Conservation (phyloP, 306 rosid species). For the Cucurbita ficifolia region DNA sequence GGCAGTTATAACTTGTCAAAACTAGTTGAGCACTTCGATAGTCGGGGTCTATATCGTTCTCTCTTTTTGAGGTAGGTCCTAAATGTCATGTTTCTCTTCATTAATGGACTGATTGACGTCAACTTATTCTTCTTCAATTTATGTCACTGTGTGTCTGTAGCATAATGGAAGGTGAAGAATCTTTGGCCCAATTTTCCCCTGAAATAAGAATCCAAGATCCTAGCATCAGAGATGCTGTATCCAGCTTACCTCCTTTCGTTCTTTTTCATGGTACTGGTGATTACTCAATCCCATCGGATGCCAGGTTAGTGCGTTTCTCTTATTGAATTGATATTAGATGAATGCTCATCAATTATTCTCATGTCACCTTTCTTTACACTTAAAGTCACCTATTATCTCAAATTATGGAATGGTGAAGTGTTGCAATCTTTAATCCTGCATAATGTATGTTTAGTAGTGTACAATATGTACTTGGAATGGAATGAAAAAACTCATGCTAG, state of each 20-base stretch:
- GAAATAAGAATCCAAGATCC: constrained; percentile 55
- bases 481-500: not conserved
- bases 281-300: constrained; percentile 66
- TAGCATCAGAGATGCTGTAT: constrained; percentile 25
- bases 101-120: not conserved
- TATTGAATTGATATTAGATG: not conserved
- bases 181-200: constrained; percentile 58
- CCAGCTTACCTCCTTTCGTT: constrained; percentile 50
- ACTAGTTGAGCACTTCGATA: constrained; percentile 71
- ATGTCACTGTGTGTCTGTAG: constrained; percentile 20
- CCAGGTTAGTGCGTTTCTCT: constrained; percentile 46
- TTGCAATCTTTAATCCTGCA: not conserved
- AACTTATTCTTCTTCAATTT: not conserved
- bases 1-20: constrained; percentile 64
- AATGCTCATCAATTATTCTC: not conserved
- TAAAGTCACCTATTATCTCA: not conserved
- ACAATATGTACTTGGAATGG: not conserved
- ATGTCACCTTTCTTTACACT: too few relatives aligned
- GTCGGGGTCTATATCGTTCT: constrained; percentile 73
- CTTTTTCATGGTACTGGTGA: constrained; percentile 87
- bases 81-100: not conserved
- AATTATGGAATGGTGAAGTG: not conserved
- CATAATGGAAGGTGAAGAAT: constrained; percentile 89
- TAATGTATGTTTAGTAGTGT: not conserved
- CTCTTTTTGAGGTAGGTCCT: constrained; percentile 58